Evolutionary conservation across 768 basidiomycete species (phyloP).

Genomic region (Lentinula guzmanii): DNA sequence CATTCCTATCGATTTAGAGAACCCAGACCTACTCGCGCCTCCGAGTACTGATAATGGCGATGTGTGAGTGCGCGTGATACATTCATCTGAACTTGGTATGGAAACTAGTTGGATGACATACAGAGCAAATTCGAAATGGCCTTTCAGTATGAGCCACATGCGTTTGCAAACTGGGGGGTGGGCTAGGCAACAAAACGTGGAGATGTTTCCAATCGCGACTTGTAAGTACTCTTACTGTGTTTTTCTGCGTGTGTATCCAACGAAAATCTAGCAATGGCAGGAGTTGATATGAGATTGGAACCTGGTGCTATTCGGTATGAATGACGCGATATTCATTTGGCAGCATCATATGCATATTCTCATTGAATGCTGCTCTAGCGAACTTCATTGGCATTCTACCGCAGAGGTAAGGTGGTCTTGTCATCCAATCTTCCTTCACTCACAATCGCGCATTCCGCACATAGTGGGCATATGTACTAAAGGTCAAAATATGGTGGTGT

Average conservation of each 20-base stretch:
- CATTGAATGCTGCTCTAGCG: conserved; percentile 4
- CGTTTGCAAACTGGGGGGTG: conserved; percentile 59
- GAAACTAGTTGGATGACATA: not conserved
- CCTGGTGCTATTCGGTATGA: conserved; percentile 34
- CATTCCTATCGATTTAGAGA: conserved; percentile 46
- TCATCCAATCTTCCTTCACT: not conserved
- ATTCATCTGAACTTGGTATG: not conserved
- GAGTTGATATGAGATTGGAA: conserved; percentile 37
- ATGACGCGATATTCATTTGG: conserved; percentile 1
- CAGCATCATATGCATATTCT: not conserved
- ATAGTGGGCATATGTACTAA: conserved; percentile 8
- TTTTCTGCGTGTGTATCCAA: not conserved
- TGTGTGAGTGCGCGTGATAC: not conserved
- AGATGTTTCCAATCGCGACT: conserved; percentile 32
- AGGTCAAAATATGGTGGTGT: not conserved
- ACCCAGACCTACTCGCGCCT: conserved; percentile 51
- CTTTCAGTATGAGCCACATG: conserved; percentile 55
- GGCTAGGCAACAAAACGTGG: conserved; percentile 54
- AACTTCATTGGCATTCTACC: conserved; percentile 44
- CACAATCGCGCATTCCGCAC: not conserved
- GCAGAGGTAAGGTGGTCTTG: conserved; percentile 26
- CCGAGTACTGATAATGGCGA: conserved; percentile 57
- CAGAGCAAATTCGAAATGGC: conserved; percentile 52
- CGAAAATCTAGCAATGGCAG: conserved; percentile 12
- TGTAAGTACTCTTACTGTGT: conserved; percentile 11